Evolutionary conservation across 441 rosid genomes (phyloP).

Genomic region (Eutrema salsugineum): DNA sequence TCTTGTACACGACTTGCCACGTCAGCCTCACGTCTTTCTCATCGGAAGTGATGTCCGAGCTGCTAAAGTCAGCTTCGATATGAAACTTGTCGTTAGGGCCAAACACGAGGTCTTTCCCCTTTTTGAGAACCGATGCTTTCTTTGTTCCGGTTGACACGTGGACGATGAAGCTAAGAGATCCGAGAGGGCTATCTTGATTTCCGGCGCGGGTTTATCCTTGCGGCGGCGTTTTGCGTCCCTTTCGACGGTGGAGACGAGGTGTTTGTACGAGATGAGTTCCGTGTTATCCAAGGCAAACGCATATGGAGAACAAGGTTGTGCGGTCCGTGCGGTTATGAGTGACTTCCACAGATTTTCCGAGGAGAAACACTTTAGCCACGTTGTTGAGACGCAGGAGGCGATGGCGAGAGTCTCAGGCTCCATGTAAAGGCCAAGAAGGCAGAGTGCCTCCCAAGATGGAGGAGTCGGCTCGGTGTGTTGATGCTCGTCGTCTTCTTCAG

Average conservation of each 20-base stretch:
- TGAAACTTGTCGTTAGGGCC: conserved; percentile 5
- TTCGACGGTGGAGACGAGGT: background rate
- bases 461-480: background rate
- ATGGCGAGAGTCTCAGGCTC: conserved; percentile 3
- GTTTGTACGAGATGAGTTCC: conserved; percentile 8
- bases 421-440: conserved; percentile 8
- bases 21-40: background rate
- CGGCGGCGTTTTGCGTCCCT: conserved; percentile 18
- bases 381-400: conserved; percentile 26
- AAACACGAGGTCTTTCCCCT: conserved; percentile 14
- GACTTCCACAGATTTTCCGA: conserved; percentile 18
- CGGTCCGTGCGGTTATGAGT: background rate
- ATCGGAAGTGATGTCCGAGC: background rate
- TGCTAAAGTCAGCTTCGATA: conserved; percentile 8
- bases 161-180: conserved; percentile 14
- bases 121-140: background rate
- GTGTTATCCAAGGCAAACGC: background rate
- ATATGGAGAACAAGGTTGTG: background rate
- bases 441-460: conserved; percentile 13
- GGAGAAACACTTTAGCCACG: conserved; percentile 18
- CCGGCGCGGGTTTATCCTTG: background rate
- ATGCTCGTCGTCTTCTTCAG: background rate
- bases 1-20: conserved; percentile 4
- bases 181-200: conserved; percentile 12
- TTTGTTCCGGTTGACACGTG: background rate